Evolutionary conservation across 331 rosid species (phyloP), one percentile per base, ranked within the genome.

Genomic region (Prunus yedoensis): DNA sequence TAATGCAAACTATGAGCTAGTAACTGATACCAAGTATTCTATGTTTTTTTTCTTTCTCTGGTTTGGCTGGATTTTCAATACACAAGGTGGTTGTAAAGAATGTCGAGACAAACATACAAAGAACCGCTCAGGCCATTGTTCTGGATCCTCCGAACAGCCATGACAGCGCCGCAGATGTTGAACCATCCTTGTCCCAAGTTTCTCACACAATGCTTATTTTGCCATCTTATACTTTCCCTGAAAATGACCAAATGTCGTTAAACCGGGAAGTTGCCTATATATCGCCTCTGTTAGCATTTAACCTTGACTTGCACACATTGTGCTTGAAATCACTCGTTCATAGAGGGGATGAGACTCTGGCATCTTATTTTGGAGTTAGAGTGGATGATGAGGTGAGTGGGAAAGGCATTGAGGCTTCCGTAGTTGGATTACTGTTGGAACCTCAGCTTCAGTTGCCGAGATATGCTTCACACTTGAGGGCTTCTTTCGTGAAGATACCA

Each of bases 401-500:
- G 66, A 77, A 80, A 71, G 74, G 71, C 47, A 18, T 63, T n/a
- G 77, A 82, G 74, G 80, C 70, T 78, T 83, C 81, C 70, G 70
- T 66, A 41, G 81, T 90, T 59, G 63, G 80, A 15, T 57, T 92
- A 18, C 90, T 83, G 80, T 78, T 91, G 80, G 85, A 60, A 69
- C 87, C 97, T 7, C 70, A 83, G 46, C 41, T 23, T 72, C 79
- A 78, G 63, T 73, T 88, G 85, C 97, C 91, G 1, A 85, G 83
- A 30, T 88, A 83, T 82, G 97, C 90, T 64, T 89, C 97, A 1
- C 99, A 92, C 74, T 68, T 92, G 75, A 90, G 97, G 87, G 88
- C 83, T 79, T 86, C 92, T 53, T 95, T 92, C 78, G 96, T 95
- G 79, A 95, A 87, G 90, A 82, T 95, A 65, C 97, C 97, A 0